Percentiles rank a stretch among this genome's conserved stretches.
phyloP scores from a whole-genome alignment of 768 basidiomycete species.

The Lactarius quietus region DNA sequence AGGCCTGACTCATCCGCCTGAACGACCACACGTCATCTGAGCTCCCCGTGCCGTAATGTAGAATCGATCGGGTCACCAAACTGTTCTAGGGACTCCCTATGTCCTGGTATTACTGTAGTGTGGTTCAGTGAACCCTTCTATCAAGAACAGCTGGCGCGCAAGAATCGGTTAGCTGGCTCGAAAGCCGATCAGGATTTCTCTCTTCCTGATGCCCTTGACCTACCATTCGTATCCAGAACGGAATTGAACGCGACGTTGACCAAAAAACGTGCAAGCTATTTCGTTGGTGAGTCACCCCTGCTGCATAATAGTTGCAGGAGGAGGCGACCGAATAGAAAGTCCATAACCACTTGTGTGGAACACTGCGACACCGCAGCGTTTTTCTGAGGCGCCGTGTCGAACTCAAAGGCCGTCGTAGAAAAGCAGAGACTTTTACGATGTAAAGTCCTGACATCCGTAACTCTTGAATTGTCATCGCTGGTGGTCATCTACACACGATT shows the following conservation, averaged over 20 bases:
- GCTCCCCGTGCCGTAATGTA: conserved; percentile 51
- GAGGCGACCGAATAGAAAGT: conserved; percentile 49
- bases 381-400: too few species aligned
- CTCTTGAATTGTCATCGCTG: conserved; percentile 53
- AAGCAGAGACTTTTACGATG: conserved; percentile 30
- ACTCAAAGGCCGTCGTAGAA: too few species aligned
- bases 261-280: conserved; percentile 49
- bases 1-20: conserved; percentile 55
- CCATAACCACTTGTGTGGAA: conserved; percentile 41
- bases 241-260: conserved; percentile 48
- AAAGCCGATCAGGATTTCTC: neutral
- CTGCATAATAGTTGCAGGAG: conserved; percentile 52
- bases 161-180: conserved; percentile 47
- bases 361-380: neutral
- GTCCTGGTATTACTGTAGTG: conserved; percentile 59
- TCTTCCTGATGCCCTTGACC: conserved; percentile 21
- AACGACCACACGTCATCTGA: conserved; percentile 52
- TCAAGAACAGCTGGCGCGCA: conserved; percentile 48
- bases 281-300: conserved; percentile 49
- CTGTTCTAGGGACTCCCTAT: too few species aligned
- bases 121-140: conserved; percentile 48
- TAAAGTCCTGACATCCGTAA: conserved; percentile 40
- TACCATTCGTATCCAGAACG: conserved; percentile 50
- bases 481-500: conserved; percentile 51
- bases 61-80: conserved; percentile 53